Percentiles rank a stretch among this genome's conserved stretches.
Evolutionary conservation across 768 basidiomycete genomes (phyloP).

Genomic region (Boletus reticuloceps): DNA sequence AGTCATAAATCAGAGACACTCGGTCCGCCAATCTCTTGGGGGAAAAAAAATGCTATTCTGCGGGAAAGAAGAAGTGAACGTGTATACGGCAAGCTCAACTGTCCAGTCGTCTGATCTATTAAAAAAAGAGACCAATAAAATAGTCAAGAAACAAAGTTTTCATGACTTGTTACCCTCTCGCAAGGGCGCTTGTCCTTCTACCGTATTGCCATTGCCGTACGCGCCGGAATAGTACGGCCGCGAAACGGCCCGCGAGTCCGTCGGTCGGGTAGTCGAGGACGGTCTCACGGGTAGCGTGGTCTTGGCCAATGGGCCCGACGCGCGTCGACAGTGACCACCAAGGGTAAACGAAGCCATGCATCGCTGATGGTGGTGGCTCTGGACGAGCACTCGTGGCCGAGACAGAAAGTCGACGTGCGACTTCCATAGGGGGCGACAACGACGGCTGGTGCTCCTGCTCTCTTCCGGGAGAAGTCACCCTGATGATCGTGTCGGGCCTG

Average conservation of each 20-base stretch:
- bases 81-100: slow-evolving; percentile 9
- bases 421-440: slow-evolving; percentile 47
- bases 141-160: slow-evolving; percentile 1
- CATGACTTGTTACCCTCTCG: slow-evolving; percentile 26
- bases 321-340: slow-evolving; percentile 19
- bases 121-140: background rate
- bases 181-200: slow-evolving; percentile 11
- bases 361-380: slow-evolving; percentile 36
- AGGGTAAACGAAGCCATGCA: slow-evolving; percentile 17
- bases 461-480: slow-evolving; percentile 37
- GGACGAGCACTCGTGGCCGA: slow-evolving; percentile 41
- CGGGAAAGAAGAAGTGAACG: background rate
- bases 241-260: slow-evolving; percentile 20
- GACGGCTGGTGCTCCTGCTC: slow-evolving; percentile 39
- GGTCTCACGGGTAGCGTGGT: slow-evolving; percentile 18
- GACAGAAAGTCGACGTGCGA: slow-evolving; percentile 45
- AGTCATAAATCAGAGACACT: slow-evolving; percentile 30
- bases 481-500: slow-evolving; percentile 34
- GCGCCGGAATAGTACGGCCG: slow-evolving; percentile 22
- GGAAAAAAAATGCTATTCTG: background rate
- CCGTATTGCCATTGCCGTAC: slow-evolving; percentile 16
- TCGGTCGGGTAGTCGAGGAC: slow-evolving; percentile 12
- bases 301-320: slow-evolving; percentile 18
- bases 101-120: slow-evolving; percentile 16
- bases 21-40: slow-evolving; percentile 22